Conservation (phyloP, 768 basidiomycete genomes). For the Coprinellus micaceus region DNA sequence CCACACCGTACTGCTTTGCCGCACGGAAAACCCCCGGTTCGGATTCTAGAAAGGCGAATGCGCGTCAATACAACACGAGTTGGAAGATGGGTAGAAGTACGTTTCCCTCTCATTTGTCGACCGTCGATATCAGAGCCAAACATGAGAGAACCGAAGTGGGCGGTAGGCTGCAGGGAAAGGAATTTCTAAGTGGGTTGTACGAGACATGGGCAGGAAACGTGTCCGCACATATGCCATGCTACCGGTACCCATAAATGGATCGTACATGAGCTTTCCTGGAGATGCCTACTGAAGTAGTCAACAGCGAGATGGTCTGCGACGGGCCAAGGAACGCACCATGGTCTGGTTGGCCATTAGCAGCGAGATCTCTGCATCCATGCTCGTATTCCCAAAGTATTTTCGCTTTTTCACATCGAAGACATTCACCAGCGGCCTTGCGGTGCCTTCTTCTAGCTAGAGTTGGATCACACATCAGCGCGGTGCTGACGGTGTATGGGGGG, state of each 20-base stretch:
- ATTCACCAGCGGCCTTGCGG: slow-evolving; percentile 62
- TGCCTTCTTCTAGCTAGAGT: slow-evolving; percentile 52
- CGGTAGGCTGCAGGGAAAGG: slow-evolving; percentile 57
- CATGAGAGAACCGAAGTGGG: slow-evolving; percentile 83
- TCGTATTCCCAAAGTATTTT: slow-evolving; percentile 89
- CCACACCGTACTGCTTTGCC: slow-evolving; percentile 80
- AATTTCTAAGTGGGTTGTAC: background rate
- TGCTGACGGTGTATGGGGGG: no score
- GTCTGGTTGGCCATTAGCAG: slow-evolving; percentile 97
- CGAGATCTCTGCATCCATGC: slow-evolving; percentile 96
- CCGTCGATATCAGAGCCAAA: slow-evolving; percentile 97
- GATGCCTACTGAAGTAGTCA: slow-evolving; percentile 50
- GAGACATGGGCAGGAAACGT: no score
- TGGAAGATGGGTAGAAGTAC: slow-evolving; percentile 36
- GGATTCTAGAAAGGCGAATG: slow-evolving; percentile 26
- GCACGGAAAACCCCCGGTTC: slow-evolving; percentile 74
- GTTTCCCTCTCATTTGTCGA: slow-evolving; percentile 93
- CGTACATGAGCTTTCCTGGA: slow-evolving; percentile 89
- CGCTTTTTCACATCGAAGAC: slow-evolving; percentile 88
- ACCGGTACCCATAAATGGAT: slow-evolving; percentile 93
- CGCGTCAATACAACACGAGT: background rate
- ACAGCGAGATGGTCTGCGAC: background rate
- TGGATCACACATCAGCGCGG: background rate
- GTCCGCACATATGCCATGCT: slow-evolving; percentile 86
- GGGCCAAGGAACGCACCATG: slow-evolving; percentile 46